Base-by-base conservation (phyloP, 176 grass and related monocot genomes). In the Phragmites australis region DNA sequence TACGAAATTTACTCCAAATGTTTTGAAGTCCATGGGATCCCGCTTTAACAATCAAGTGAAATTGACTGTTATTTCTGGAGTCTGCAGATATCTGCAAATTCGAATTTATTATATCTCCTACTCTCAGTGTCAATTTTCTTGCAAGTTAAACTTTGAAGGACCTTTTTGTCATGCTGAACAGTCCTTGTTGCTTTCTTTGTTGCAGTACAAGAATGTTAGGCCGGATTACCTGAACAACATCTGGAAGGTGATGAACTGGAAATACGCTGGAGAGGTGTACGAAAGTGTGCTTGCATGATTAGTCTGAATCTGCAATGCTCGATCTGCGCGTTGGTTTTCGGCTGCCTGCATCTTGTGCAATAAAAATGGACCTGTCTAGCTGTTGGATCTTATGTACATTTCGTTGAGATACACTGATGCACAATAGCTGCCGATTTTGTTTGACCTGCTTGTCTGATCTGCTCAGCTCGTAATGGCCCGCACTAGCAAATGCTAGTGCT, bases 191-290 rank as follows among this genome's bases (percentile, higher is more conserved):
- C 14, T 60, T 85, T 67, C 61, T 49, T 65, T 37, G 21, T 68
- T 91, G 82, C 92, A 99, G 96, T 99, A 99, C 72, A 93, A 99
- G 81, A 99, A 99, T 82, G 92, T 95, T 71, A 95, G 79, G 68
- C 92, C 92, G 21, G 96, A 99, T 42, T 99, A 99, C 63, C 79
- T 99, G 72, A 93, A 76, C 41, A 99, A 95, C 81, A 86, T 99
- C 48, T 99, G 92, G 96, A 99, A 93, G 86, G 96, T 99, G 58
- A 89, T 95, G 44, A 93, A 95, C 82, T 99, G 96, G 96, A 95
- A 98, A 84, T 98, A 98, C 15, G 90, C 96, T 8, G 76, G 92
- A 34, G 88, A 89, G 78, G 81, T 88, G 51, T 99, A 82, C 12
- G 92, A 91, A 18, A 91, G 89, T 65, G 86, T 58, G 74, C 59